Conservation (phyloP, 1,284 basidiomycete genomes). For the Melampsora allii-populina region DNA sequence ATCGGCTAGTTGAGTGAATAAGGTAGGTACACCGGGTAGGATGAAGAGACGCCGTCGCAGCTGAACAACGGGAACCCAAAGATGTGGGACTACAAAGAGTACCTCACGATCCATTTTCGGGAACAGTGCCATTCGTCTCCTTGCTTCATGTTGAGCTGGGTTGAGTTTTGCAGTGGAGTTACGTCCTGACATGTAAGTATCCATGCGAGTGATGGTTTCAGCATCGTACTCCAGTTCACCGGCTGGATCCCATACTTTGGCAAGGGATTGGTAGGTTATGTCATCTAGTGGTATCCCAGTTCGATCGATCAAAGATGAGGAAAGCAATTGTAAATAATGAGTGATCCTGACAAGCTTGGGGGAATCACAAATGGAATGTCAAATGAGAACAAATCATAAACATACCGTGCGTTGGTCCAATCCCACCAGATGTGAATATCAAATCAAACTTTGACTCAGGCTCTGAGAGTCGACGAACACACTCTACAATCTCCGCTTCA, state of each 20-base stretch:
- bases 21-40: slow-evolving; percentile 51
- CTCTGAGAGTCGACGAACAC: slow-evolving; percentile 73
- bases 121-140: slow-evolving; percentile 77
- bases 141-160: slow-evolving; percentile 64
- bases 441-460: slow-evolving; percentile 65
- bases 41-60: slow-evolving; percentile 54
- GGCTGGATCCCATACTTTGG: slow-evolving; percentile 66
- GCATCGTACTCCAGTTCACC: slow-evolving; percentile 66
- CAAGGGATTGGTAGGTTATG: slow-evolving; percentile 83
- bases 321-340: not conserved
- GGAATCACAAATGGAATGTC: too few relatives aligned
- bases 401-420: slow-evolving; percentile 57
- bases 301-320: not conserved
- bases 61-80: slow-evolving; percentile 56
- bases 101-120: slow-evolving; percentile 56
- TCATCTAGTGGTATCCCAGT: slow-evolving; percentile 56
- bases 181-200: slow-evolving; percentile 52
- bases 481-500: slow-evolving; percentile 81
- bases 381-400: not conserved
- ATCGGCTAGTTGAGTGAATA: slow-evolving; percentile 49
- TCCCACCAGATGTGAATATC: slow-evolving; percentile 79
- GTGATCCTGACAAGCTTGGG: not conserved
- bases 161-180: not conserved
- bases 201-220: slow-evolving; percentile 78
- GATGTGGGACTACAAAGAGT: slow-evolving; percentile 48